Conservation (phyloP, 306 rosid genomes). For the Lathyrus aphaca region DNA sequence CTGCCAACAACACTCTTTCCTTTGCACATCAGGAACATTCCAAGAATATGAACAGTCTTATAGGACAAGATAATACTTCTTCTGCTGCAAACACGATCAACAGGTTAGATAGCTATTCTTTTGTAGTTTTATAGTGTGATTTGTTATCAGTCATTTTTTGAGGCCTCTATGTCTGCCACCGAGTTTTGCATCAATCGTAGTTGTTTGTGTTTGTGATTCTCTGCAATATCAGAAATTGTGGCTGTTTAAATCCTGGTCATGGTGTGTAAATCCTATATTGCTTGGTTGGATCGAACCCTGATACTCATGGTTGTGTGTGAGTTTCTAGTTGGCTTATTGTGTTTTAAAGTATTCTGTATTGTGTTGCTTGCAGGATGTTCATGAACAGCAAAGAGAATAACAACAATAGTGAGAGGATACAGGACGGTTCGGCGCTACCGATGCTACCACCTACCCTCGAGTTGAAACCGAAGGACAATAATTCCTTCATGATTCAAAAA, state of each 20-base stretch:
- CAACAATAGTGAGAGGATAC: constrained; percentile 50
- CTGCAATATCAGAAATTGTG: background rate
- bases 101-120: constrained; percentile 47
- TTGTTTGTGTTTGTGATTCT: background rate
- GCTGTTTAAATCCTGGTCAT: background rate
- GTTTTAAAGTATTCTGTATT: background rate
- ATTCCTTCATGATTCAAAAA: constrained; percentile 51
- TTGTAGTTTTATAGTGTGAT: constrained; percentile 19
- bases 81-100: constrained; percentile 53
- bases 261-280: too few relatives aligned
- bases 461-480: constrained; percentile 50
- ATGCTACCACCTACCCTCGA: constrained; percentile 62
- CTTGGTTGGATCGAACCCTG: too few relatives aligned
- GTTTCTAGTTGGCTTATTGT: background rate
- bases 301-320: too few relatives aligned
- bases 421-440: constrained; percentile 54
- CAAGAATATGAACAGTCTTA: constrained; percentile 54
- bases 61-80: constrained; percentile 56
- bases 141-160: background rate
- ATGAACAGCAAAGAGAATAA: constrained; percentile 54
- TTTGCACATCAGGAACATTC: constrained; percentile 55
- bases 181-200: background rate
- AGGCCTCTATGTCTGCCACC: background rate
- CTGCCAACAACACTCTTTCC: constrained; percentile 51
- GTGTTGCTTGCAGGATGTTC: constrained; percentile 59